Conservation (phyloP, 257 asterid genomes). For the Gentiana dahurica region DNA sequence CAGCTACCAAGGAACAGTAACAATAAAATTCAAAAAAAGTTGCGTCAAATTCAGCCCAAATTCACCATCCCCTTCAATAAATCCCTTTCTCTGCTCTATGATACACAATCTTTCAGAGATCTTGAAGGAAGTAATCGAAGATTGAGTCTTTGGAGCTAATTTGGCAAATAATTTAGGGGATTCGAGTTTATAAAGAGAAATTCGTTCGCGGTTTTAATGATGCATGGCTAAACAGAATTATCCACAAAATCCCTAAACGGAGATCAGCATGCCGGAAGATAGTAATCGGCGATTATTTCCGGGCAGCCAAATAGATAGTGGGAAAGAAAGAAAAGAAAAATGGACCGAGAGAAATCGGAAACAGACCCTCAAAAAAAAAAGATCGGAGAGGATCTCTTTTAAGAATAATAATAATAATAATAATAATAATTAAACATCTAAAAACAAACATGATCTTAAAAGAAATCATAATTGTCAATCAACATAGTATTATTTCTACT, state of each 20-base stretch:
- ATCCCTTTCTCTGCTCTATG: neutral
- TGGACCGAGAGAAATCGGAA: slow-evolving; percentile 10
- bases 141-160: slow-evolving; percentile 6
- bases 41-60: slow-evolving; percentile 21
- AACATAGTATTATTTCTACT: too few species aligned
- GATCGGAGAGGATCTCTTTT: too few species aligned
- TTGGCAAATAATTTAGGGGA: neutral
- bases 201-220: slow-evolving; percentile 5
- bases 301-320: slow-evolving; percentile 19
- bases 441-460: too few species aligned
- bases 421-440: too few species aligned
- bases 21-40: slow-evolving; percentile 22
- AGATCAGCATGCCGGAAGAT: slow-evolving; percentile 18
- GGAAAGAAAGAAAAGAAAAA: slow-evolving; percentile 3
- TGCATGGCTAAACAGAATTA: slow-evolving; percentile 27
- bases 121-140: slow-evolving; percentile 31
- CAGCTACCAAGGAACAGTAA: neutral
- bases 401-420: too few species aligned
- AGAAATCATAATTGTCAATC: too few species aligned
- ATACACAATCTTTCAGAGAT: slow-evolving; percentile 46
- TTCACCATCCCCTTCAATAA: slow-evolving; percentile 11
- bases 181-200: neutral
- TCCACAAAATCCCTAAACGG: slow-evolving; percentile 9
- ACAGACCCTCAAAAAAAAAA: too few species aligned
- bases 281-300: slow-evolving; percentile 17